Percentiles rank a stretch among this genome's conserved stretches.
Evolutionary conservation across 176 grass and related monocot genomes (phyloP).

Genomic region (Oryza coarctata): DNA sequence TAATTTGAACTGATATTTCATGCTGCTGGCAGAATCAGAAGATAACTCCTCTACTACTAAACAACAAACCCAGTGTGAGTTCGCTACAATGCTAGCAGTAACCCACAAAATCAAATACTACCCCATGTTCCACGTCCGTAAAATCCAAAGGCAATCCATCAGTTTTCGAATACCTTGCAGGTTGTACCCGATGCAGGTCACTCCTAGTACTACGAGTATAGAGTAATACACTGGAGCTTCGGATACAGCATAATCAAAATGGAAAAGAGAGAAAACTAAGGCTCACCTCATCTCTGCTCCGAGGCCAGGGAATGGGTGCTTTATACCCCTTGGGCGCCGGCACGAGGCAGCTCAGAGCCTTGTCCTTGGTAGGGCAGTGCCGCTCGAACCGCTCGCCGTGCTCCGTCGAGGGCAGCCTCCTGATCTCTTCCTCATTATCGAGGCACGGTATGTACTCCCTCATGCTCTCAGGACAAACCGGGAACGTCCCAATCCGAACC

Average conservation of each 20-base stretch:
- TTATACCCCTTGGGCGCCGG: conserved; percentile 74
- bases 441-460: conserved; percentile 92
- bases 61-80: background rate
- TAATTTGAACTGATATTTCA: conserved; percentile 3
- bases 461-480: conserved; percentile 57
- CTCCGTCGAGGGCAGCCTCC: conserved; percentile 55
- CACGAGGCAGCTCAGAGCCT: conserved; percentile 69
- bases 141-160: background rate
- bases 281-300: conserved; percentile 91
- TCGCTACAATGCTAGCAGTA: background rate
- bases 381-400: conserved; percentile 79
- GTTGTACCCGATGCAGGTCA: background rate
- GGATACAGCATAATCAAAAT: background rate
- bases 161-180: background rate
- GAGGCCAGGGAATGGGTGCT: conserved; percentile 77
- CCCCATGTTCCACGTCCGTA: background rate
- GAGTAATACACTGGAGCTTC: background rate
- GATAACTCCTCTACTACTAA: background rate
- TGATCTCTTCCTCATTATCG: conserved; percentile 83
- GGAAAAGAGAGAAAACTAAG: conserved; percentile 12
- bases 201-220: background rate
- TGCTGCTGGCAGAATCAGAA: background rate
- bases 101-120: conserved; percentile 2
- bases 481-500: conserved; percentile 51
- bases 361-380: conserved; percentile 73